phyloP scores from a whole-genome alignment of 768 basidiomycete species.

The Boletellus ananiceps region DNA sequence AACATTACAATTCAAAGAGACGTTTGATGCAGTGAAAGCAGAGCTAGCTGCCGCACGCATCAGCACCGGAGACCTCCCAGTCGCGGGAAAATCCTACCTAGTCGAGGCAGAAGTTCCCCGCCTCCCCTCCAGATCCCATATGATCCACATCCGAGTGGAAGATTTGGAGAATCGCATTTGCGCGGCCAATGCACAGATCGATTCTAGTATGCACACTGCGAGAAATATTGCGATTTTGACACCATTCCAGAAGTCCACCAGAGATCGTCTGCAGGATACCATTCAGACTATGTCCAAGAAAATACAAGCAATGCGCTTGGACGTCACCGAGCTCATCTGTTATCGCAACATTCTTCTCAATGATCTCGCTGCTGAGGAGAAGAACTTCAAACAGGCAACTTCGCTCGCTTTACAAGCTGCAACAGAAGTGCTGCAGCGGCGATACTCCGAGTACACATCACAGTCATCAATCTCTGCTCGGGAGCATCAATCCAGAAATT shows the following conservation, averaged over 20 bases:
- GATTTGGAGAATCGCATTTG: constrained; percentile 60
- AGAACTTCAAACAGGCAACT: constrained; percentile 61
- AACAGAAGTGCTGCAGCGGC: constrained; percentile 55
- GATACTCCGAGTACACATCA: constrained; percentile 26
- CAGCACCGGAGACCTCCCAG: constrained; percentile 27
- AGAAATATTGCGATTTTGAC: constrained; percentile 82
- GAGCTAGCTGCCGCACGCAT: constrained; percentile 59
- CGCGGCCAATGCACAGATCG: constrained; percentile 53
- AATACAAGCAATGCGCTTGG: constrained; percentile 63
- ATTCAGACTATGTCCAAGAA: constrained; percentile 61
- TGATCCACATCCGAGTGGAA: constrained; percentile 56
- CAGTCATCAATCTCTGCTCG: constrained; percentile 36
- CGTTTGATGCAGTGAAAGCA: constrained; percentile 84
- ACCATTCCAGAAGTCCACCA: constrained; percentile 82
- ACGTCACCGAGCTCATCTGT: constrained; percentile 68
- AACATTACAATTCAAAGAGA: constrained; percentile 69
- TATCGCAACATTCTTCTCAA: constrained; percentile 69
- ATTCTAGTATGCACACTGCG: constrained; percentile 63
- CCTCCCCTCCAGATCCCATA: constrained; percentile 47
- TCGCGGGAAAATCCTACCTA: constrained; percentile 11
- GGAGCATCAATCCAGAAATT: constrained; percentile 16
- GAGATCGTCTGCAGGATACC: constrained; percentile 63
- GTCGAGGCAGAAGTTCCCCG: constrained; percentile 23
- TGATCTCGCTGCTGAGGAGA: constrained; percentile 71
- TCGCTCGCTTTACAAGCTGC: constrained; percentile 72